Base-by-base conservation (phyloP, 2,329 filamentous ascomycete genomes). In the Akanthomyces lecanii region DNA sequence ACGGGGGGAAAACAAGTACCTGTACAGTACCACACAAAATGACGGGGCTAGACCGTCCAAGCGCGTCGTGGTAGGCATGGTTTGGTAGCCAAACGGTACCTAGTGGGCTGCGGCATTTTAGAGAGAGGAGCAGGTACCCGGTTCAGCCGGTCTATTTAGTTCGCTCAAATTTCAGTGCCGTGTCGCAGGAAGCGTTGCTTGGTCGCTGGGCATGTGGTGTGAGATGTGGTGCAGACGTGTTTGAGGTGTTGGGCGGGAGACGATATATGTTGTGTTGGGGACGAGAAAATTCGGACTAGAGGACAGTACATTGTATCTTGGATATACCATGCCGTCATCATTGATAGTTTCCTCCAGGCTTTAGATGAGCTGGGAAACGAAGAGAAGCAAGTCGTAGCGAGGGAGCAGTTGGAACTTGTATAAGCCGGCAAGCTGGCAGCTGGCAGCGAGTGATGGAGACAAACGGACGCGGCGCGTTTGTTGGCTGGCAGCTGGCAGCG, bases 1-100 rank as follows among this genome's bases (percentile, higher is more conserved):
- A 69, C 67, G 69, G 69, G 69, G 67, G 67, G 66, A 66, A 59
- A 62, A 54, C 66, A 67, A 69, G 75, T 77, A 75, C 71, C 73
- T 69, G 66, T 75, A 77, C 75, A 77, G 75, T 76, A 76, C 74
- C 73, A 63, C 68, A 62, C 65, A 69, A 68, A 66, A 51, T 40
- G 63, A 57, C 47, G 47, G 61, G 51, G 48, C 28, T 62, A 59
- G 61, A 57, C 64, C 57, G 65, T 62, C 62, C 62, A 64, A 60
- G 56, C 62, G 56, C 42, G 50, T 42, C 18, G 18, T 21, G 54
- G 54, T 28, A 33, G 25, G 53, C 25, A n/a, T 53, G 50, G 50
- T 23, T 42, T 44, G 51, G 30, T 25, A 60, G 53, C 44, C 47
- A 55, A 61, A 50, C 16, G 42, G 62, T 64, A 60, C 62, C 62